phyloP scores from a whole-genome alignment of 306 rosid genomes.

The Amphicarpaea edgeworthii region DNA sequence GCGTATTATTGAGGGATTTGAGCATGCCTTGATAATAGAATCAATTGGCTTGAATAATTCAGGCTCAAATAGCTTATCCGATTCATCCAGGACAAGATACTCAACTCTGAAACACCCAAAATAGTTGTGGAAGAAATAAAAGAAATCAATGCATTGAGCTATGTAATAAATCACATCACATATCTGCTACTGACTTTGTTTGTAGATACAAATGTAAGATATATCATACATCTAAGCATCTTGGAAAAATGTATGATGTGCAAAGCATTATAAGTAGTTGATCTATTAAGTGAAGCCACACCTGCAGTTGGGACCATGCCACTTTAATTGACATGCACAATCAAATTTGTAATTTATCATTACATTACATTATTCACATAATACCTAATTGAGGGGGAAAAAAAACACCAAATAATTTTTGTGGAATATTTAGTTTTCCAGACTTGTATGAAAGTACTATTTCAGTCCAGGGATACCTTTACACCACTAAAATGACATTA shows the following conservation, averaged over 20 bases:
- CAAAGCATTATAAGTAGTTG: too few relatives aligned
- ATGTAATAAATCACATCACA: slow-evolving; percentile 18
- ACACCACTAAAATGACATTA: slow-evolving; percentile 10
- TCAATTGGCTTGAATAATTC: slow-evolving; percentile 86
- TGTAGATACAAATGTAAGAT: not conserved
- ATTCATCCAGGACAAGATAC: slow-evolving; percentile 93
- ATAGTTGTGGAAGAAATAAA: slow-evolving; percentile 32
- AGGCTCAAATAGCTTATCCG: slow-evolving; percentile 96
- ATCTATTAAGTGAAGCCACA: too few relatives aligned
- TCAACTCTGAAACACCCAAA: slow-evolving; percentile 74
- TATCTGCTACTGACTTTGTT: slow-evolving; percentile 8
- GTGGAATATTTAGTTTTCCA: not conserved
- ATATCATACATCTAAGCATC: slow-evolving; percentile 21
- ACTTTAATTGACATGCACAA: not conserved
- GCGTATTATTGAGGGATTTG: slow-evolving; percentile 85
- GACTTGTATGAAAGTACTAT: slow-evolving; percentile 5
- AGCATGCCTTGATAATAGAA: slow-evolving; percentile 84
- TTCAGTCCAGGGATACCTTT: slow-evolving; percentile 27
- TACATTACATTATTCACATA: not conserved
- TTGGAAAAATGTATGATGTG: too few relatives aligned
- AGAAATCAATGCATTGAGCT: slow-evolving; percentile 33
- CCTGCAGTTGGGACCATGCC: too few relatives aligned
- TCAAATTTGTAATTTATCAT: slow-evolving; percentile 29
- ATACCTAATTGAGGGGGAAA: slow-evolving; percentile 2
- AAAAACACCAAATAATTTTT: not conserved